Evolutionary conservation across 164 flowering plant species (phyloP).

Genomic region (Hamamelis virginiana): DNA sequence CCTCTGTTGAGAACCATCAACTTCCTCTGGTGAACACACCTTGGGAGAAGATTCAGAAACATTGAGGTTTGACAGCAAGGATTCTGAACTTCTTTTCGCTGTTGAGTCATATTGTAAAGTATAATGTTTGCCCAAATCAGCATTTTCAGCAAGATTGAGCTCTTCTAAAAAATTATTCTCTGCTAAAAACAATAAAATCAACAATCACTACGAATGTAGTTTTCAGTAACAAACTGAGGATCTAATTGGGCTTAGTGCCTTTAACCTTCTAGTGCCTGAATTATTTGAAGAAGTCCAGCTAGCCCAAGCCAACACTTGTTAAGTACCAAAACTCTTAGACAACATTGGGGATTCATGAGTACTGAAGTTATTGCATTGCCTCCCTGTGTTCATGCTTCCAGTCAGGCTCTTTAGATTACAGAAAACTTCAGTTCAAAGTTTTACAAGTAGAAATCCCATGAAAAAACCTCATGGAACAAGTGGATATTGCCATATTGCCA

Average conservation of each 20-base stretch:
- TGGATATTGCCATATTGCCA: too few species aligned
- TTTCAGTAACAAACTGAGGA: neutral
- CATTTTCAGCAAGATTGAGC: conserved; percentile 76
- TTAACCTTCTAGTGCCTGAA: conserved; percentile 68
- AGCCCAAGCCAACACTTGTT: conserved; percentile 73
- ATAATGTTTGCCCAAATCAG: conserved; percentile 19
- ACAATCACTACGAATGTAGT: conserved; percentile 1
- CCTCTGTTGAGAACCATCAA: conserved; percentile 25
- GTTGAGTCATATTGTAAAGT: conserved; percentile 9
- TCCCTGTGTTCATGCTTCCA: conserved; percentile 51
- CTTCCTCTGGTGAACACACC: conserved; percentile 16
- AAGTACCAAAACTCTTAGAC: conserved; percentile 56
- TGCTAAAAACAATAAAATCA: conserved; percentile 25
- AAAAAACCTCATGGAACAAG: too few species aligned
- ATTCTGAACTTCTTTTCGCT: conserved; percentile 18
- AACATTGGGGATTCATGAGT: conserved; percentile 56
- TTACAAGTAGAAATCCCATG: neutral
- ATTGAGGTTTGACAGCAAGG: conserved; percentile 13
- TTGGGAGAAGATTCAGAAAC: conserved; percentile 16
- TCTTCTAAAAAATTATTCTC: conserved; percentile 68
- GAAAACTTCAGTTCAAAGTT: neutral
- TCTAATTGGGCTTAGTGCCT: neutral
- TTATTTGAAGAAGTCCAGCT: conserved; percentile 50
- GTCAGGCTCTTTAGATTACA: neutral
- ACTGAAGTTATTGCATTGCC: conserved; percentile 44